A percentile compares a stretch with the other conserved stretches of the same genome.
Conservation (phyloP, 805 yeast genomes). For the Saccharomycopsis fibuligera region DNA sequence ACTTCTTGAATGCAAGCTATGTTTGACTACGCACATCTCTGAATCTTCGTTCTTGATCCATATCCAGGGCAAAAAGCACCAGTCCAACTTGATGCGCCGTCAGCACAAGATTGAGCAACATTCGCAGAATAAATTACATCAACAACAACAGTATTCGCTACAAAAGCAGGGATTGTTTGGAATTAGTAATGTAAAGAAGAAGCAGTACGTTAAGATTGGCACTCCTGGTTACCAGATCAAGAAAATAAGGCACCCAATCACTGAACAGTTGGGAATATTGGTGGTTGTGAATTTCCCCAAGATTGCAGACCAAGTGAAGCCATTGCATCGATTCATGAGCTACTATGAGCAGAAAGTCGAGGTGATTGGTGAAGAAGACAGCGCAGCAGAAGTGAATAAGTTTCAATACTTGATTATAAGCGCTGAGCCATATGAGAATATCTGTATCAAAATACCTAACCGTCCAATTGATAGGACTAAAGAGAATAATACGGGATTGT, state of each 20-base stretch:
- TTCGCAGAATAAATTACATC: slow-evolving; percentile 39
- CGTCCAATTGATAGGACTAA: slow-evolving; percentile 30
- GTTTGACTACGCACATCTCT: slow-evolving; percentile 74
- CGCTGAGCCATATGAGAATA: slow-evolving; percentile 87
- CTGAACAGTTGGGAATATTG: slow-evolving; percentile 57
- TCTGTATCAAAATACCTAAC: slow-evolving; percentile 69
- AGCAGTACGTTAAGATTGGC: slow-evolving; percentile 56
- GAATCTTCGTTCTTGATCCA: slow-evolving; percentile 82
- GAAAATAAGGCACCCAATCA: slow-evolving; percentile 59
- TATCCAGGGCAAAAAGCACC: slow-evolving; percentile 79
- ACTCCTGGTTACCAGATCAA: slow-evolving; percentile 63
- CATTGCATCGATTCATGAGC: slow-evolving; percentile 71
- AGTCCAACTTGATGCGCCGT: slow-evolving; percentile 61
- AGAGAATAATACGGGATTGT: slow-evolving; percentile 32
- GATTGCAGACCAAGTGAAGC: slow-evolving; percentile 39
- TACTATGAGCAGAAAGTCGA: slow-evolving; percentile 59
- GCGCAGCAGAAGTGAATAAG: slow-evolving; percentile 24
- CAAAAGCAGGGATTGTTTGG: slow-evolving; percentile 18
- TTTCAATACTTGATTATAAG: slow-evolving; percentile 71
- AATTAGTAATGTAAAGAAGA: slow-evolving; percentile 30
- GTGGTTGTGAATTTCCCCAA: slow-evolving; percentile 54
- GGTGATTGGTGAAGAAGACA: slow-evolving; percentile 29
- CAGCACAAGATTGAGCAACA: slow-evolving; percentile 33
- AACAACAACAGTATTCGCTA: slow-evolving; percentile 3
- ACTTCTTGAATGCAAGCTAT: slow-evolving; percentile 72